Conservation (phyloP, 495 filamentous ascomycete genomes). For the Neurospora sp. region DNA sequence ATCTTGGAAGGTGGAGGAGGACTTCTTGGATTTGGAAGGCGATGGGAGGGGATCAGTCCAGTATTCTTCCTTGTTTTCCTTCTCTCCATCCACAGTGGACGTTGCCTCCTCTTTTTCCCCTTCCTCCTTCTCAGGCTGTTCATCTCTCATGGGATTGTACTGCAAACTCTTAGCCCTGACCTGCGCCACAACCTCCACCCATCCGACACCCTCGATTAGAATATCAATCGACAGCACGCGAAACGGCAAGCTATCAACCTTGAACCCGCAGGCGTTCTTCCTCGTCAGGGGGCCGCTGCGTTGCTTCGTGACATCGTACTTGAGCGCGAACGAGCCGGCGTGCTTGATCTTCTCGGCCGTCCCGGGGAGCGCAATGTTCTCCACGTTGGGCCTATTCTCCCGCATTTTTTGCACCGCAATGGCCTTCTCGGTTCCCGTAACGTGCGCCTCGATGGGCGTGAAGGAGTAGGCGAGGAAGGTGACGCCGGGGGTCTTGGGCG, state of each 20-base stretch:
- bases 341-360: conserved; percentile 46
- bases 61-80: background rate
- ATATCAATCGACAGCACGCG: conserved; percentile 70
- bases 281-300: conserved; percentile 53
- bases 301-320: conserved; percentile 69
- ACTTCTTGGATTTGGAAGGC: background rate
- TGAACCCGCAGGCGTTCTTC: conserved; percentile 41
- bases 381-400: conserved; percentile 39
- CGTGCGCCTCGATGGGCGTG: conserved; percentile 59
- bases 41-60: background rate
- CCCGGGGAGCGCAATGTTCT: conserved; percentile 48
- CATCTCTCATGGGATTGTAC: background rate
- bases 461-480: conserved; percentile 69
- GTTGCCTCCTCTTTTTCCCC: background rate
- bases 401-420: conserved; percentile 51
- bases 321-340: conserved; percentile 65
- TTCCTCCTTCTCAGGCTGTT: background rate
- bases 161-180: conserved; percentile 47
- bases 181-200: conserved; percentile 83
- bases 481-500: conserved; percentile 40
- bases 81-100: background rate
- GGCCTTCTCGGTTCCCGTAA: conserved; percentile 71
- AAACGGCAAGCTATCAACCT: conserved; percentile 59
- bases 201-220: conserved; percentile 82
- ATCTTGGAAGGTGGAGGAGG: background rate